phyloP scores from a whole-genome alignment of 768 basidiomycete species.

The Polyporus arcularius region DNA sequence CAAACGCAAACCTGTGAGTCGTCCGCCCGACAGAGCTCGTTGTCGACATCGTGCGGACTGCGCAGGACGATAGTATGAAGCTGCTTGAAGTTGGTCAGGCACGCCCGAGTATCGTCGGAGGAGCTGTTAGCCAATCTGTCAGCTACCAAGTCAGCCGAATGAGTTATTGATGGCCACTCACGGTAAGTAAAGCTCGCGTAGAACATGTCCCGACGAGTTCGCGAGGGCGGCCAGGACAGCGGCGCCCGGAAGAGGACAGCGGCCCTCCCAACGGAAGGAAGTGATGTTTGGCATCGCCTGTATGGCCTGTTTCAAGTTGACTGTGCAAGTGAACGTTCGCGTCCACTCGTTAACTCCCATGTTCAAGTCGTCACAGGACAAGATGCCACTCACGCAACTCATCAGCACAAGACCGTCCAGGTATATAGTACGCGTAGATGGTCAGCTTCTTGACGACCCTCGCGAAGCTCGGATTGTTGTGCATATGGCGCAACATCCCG shows the following conservation, averaged over 20 bases:
- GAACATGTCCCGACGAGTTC: neutral
- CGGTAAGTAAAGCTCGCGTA: conserved; percentile 2
- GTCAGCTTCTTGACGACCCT: too few relatives aligned
- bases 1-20: neutral
- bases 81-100: neutral
- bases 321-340: too few relatives aligned
- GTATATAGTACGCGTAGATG: too few relatives aligned
- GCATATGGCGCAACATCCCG: too few relatives aligned
- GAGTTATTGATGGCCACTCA: neutral
- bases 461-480: too few relatives aligned
- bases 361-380: too few relatives aligned
- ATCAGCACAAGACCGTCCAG: too few relatives aligned
- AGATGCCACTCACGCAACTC: too few relatives aligned
- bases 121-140: neutral
- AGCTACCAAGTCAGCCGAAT: neutral
- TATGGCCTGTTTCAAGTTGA: neutral
- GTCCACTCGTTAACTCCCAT: too few relatives aligned
- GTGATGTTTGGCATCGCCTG: neutral
- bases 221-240: neutral
- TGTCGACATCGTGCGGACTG: neutral
- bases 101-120: neutral
- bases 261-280: conserved; percentile 2
- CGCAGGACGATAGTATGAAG: neutral
- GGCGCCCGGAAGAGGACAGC: neutral
- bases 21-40: neutral